These are phyloP conservation scores for Camellia lanceoleosa DNA, from an alignment of 148 eudicot species.

Conservation along the genomic window DNA sequence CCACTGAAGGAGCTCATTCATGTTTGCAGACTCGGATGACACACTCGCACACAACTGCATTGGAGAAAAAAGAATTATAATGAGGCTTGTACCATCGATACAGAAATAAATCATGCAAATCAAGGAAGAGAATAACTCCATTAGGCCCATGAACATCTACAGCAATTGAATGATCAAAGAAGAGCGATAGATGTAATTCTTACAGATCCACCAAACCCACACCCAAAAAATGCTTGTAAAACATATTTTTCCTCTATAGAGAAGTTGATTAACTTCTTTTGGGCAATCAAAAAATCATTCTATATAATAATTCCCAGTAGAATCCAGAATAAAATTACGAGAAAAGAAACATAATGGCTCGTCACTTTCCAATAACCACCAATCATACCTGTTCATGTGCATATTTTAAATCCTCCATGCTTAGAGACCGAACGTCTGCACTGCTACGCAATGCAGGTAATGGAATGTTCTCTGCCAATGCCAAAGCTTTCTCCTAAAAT, in stretches of 20 bases:
- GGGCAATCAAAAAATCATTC: background rate
- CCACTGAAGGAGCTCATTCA: slow-evolving; percentile 82
- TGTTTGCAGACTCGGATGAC: slow-evolving; percentile 80
- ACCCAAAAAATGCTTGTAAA: background rate
- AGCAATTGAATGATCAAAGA: too few species aligned
- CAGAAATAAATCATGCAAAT: too few species aligned
- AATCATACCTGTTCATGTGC: slow-evolving; percentile 86
- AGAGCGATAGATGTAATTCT: background rate
- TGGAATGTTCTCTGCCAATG: slow-evolving; percentile 56
- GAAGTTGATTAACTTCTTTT: background rate
- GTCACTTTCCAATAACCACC: slow-evolving; percentile 12
- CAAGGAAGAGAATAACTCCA: too few species aligned
- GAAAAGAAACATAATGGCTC: too few species aligned
- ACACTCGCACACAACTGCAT: slow-evolving; percentile 95
- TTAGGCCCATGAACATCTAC: too few species aligned
- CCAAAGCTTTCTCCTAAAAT: slow-evolving; percentile 71
- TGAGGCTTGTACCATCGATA: too few species aligned
- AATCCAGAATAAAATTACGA: background rate
- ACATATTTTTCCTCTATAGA: background rate
- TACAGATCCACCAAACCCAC: background rate
- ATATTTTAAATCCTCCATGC: slow-evolving; percentile 70
- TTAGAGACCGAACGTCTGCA: slow-evolving; percentile 69
- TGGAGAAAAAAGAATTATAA: background rate
- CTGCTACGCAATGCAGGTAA: slow-evolving; percentile 55
- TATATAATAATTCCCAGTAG: background rate